A percentile compares a stretch with the other conserved stretches of the same genome.
Evolutionary conservation across 805 yeast genomes (phyloP).

Genomic region (Barnettozyma botsteinii): DNA sequence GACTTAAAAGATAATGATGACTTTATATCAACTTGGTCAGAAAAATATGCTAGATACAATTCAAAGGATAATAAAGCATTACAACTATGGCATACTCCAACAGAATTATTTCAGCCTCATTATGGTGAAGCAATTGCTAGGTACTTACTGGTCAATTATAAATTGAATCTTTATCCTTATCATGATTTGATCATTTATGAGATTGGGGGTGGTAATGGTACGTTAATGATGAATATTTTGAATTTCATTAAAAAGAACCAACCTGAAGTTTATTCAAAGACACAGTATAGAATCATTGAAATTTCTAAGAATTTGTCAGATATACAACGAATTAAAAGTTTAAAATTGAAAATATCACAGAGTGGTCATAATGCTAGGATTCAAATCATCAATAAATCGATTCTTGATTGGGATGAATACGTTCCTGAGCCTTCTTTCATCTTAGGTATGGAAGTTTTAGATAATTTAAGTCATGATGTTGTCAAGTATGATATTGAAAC

Average conservation of each 20-base stretch:
- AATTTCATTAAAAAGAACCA: slow-evolving; percentile 55
- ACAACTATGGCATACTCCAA: slow-evolving; percentile 88
- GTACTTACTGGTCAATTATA: slow-evolving; percentile 66
- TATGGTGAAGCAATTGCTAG: slow-evolving; percentile 86
- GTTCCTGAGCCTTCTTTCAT: slow-evolving; percentile 68
- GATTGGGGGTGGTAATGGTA: slow-evolving; percentile 89
- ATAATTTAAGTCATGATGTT: slow-evolving; percentile 78
- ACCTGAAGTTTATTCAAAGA: slow-evolving; percentile 67
- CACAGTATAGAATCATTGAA: slow-evolving; percentile 41
- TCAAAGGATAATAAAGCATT: slow-evolving; percentile 30
- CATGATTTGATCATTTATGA: slow-evolving; percentile 73
- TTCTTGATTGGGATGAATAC: slow-evolving; percentile 62
- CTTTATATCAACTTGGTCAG: slow-evolving; percentile 63
- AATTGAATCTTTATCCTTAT: slow-evolving; percentile 61
- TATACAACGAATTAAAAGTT: slow-evolving; percentile 22
- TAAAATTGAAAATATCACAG: slow-evolving; percentile 12
- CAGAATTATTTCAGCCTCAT: slow-evolving; percentile 76
- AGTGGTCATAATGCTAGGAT: slow-evolving; percentile 51
- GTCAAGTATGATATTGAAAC: slow-evolving; percentile 67
- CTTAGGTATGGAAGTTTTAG: slow-evolving; percentile 77
- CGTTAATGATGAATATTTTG: slow-evolving; percentile 70
- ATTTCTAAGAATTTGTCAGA: slow-evolving; percentile 21
- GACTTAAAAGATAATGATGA: slow-evolving; percentile 58
- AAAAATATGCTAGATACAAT: slow-evolving; percentile 47
- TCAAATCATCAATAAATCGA: slow-evolving; percentile 64